Conservation (phyloP, 306 rosid species). For the Sophora flavescens region DNA sequence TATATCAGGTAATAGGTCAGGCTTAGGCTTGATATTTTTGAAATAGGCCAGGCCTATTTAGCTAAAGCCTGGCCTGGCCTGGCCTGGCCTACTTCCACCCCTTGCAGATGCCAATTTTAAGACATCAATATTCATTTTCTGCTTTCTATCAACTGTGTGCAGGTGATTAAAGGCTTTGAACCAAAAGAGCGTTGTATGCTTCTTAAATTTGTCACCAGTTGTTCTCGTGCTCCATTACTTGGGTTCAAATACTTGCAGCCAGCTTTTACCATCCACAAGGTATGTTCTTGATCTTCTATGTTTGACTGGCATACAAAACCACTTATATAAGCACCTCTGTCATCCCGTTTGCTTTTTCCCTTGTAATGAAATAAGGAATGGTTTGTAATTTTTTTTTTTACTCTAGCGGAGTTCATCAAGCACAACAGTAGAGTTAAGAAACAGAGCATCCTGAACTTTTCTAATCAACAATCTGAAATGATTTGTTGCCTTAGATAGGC, state of each 20-base stretch:
- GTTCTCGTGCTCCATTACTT: slow-evolving; percentile 98
- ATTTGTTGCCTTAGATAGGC: slow-evolving; percentile 16
- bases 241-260: slow-evolving; percentile 97
- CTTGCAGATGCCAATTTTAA: slow-evolving; percentile 40
- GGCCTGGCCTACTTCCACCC: too few relatives aligned
- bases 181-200: slow-evolving; percentile 92
- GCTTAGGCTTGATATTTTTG: too few relatives aligned
- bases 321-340: slow-evolving; percentile 16
- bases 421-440: slow-evolving; percentile 35
- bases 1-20: too few relatives aligned
- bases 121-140: slow-evolving; percentile 39
- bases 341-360: slow-evolving; percentile 43
- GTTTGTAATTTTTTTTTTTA: slow-evolving; percentile 15
- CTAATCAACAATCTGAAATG: slow-evolving; percentile 28
- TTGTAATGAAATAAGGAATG: slow-evolving; percentile 31
- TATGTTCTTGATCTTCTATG: slow-evolving; percentile 46
- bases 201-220: slow-evolving; percentile 95
- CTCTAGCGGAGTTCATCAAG: slow-evolving; percentile 29
- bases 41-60: too few relatives aligned
- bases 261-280: slow-evolving; percentile 93
- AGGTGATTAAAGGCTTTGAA: slow-evolving; percentile 82
- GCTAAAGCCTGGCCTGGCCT: too few relatives aligned
- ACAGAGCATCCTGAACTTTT: slow-evolving; percentile 32
- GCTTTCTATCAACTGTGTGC: slow-evolving; percentile 44
- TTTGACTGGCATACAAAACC: slow-evolving; percentile 25